Evolutionary conservation across 176 grass and related monocot species (phyloP), one percentile per base, ranked within the genome.

Genomic region (Otatea glauca): DNA sequence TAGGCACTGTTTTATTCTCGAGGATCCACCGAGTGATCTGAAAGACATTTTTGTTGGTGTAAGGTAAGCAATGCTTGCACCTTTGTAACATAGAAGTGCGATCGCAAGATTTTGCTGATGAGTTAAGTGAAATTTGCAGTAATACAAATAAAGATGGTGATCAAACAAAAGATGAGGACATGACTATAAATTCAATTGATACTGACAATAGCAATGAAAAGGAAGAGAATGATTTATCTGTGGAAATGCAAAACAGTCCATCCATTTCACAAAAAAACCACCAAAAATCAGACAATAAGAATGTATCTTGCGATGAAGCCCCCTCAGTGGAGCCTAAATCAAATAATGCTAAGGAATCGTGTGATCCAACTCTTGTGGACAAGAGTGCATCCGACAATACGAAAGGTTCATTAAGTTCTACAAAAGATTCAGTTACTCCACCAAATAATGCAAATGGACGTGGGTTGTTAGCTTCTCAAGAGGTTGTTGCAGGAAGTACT

Each of bases 1-100:
- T 37, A 88, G 93, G 59, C 93, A 99, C 76, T 99, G 97, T 85
- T 96, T 92, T 91, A 84, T 96, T 85, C 86, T 99, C 60, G 89
- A 99, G 72, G 93, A 92, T 84, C 93, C 97, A 79, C 93, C 93
- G 23, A 88, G 27, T 92, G 91, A 94, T 89, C 42, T 83, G 49
- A 92, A 92, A 48, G 78, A 81, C 53, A 74, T 27, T 72, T 76
- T 24, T 87, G 54, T 58, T 49, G 72, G 27, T 88, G 84, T 80
- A 70, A 95, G 93, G 93, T 95, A 80, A 80, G 81, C 37, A 70
- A 43, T 84, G 75, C 34, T 80, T 76, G 24, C 64, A 68, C 68
- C 11, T 86, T 14, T 89, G 18, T 78, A 73, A 63, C 20, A 78
- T 54, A 35, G 14, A 77, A 77, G 69, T 63, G 64, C 44, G 29